These are phyloP conservation scores for Tilletia setariae DNA, from an alignment of 1,284 basidiomycete genomes.

Conservation along the genomic window DNA sequence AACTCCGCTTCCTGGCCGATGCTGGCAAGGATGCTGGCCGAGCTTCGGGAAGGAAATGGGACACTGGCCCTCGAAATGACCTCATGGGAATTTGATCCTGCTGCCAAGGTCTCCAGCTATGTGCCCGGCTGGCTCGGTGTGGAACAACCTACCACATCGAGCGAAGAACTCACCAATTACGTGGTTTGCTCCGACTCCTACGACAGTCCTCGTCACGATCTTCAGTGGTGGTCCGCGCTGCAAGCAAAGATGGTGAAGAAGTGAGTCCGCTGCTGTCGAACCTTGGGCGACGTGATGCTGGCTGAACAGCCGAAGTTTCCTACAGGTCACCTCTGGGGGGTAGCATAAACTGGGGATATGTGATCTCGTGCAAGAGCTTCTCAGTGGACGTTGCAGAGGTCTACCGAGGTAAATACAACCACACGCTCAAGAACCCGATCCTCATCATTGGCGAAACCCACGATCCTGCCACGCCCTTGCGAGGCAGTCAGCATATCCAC, in stretches of 20 bases:
- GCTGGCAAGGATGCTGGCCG: conserved; percentile 20
- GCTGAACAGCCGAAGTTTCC: too few relatives aligned
- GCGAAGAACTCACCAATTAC: conserved; percentile 24
- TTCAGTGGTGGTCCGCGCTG: conserved; percentile 25
- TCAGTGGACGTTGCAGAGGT: conserved; percentile 25
- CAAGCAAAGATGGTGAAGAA: conserved; percentile 24
- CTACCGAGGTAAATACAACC: conserved; percentile 26
- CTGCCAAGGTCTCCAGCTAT: not conserved
- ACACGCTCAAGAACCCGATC: conserved; percentile 22
- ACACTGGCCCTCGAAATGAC: conserved; percentile 22
- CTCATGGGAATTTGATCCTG: conserved; percentile 29
- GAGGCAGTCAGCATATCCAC: conserved; percentile 13
- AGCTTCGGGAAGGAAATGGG: conserved; percentile 24
- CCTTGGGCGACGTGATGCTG: not conserved
- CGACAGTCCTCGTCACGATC: conserved; percentile 17
- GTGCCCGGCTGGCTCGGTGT: not conserved
- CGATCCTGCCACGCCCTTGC: conserved; percentile 32
- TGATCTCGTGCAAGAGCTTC: conserved; percentile 31
- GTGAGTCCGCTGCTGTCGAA: not conserved
- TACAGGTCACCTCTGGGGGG: conserved; percentile 22
- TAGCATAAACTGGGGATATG: conserved; percentile 24
- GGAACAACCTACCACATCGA: not conserved
- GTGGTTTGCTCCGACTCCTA: conserved; percentile 34
- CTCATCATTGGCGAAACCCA: conserved; percentile 30
- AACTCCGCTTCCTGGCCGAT: conserved; percentile 21